phyloP scores from a whole-genome alignment of 2,329 filamentous ascomycete species.

The Pestalotiopsis sp. region DNA sequence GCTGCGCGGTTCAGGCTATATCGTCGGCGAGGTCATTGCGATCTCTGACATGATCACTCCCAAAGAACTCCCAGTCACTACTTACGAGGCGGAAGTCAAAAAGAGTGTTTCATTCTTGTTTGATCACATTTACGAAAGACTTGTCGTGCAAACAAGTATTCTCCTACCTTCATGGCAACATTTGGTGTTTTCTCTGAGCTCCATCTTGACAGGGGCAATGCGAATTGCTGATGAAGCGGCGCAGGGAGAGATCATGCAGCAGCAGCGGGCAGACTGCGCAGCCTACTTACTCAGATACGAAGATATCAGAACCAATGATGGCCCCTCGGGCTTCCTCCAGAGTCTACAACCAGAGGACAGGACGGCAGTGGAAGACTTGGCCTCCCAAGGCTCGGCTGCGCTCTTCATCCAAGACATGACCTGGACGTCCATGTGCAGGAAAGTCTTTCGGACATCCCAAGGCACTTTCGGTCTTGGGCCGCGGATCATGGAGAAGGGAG shows the following conservation, averaged over 20 bases:
- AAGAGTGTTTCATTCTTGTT: slow-evolving; percentile 1
- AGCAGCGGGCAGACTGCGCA: slow-evolving; percentile 8
- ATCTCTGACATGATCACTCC: slow-evolving; percentile 10
- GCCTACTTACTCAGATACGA: slow-evolving; percentile 1
- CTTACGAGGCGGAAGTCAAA: slow-evolving; percentile 3
- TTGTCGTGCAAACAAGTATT: not conserved
- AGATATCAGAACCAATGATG: not conserved
- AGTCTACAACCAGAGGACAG: not conserved
- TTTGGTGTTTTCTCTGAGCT: not conserved
- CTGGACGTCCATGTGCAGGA: slow-evolving; percentile 10
- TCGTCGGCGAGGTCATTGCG: not conserved
- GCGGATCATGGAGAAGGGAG: not conserved
- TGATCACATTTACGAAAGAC: slow-evolving; percentile 1
- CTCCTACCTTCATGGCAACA: not conserved
- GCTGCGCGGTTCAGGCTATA: not conserved
- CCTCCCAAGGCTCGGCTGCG: not conserved
- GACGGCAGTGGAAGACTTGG: not conserved
- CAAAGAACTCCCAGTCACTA: slow-evolving; percentile 3
- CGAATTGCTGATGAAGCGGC: not conserved
- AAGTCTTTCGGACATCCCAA: slow-evolving; percentile 1
- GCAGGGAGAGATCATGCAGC: not conserved
- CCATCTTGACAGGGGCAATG: not conserved
- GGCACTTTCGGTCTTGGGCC: slow-evolving; percentile 1
- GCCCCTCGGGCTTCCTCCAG: not conserved
- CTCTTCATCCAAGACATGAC: slow-evolving; percentile 10